A percentile compares a stretch with the other conserved stretches of the same genome.
Conservation (phyloP, 768 basidiomycete genomes). For the Strobilomyces confusus region DNA sequence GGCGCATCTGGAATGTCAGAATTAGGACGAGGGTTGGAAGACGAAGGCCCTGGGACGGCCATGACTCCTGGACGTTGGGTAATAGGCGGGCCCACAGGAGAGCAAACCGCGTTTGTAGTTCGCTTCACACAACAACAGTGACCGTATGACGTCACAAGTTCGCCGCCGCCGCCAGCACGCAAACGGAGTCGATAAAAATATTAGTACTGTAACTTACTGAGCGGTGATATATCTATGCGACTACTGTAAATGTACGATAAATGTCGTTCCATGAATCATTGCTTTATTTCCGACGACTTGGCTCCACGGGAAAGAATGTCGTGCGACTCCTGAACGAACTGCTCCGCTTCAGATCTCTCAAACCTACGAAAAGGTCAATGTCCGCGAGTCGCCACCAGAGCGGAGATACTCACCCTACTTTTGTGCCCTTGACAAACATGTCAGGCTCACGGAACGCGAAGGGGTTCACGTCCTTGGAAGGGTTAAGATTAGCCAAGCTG, state of each 20-base stretch:
- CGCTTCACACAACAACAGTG: background rate
- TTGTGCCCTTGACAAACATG: slow-evolving; percentile 77
- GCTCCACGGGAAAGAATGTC: slow-evolving; percentile 40
- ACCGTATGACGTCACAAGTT: slow-evolving; percentile 22
- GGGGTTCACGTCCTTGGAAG: slow-evolving; percentile 78
- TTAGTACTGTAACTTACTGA: slow-evolving; percentile 12
- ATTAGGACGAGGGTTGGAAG: background rate
- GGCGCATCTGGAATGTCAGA: background rate
- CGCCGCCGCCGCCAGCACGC: background rate
- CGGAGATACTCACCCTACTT: slow-evolving; percentile 54
- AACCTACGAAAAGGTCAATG: slow-evolving; percentile 43
- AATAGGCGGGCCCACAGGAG: background rate
- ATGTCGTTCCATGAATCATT: slow-evolving; percentile 15
- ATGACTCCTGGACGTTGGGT: slow-evolving; percentile 1
- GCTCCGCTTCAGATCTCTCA: slow-evolving; percentile 61
- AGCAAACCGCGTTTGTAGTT: background rate
- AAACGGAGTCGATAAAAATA: background rate
- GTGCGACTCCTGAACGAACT: slow-evolving; percentile 61
- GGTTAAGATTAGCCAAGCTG: slow-evolving; percentile 82
- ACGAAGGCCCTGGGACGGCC: slow-evolving; percentile 7
- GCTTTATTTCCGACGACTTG: slow-evolving; percentile 25
- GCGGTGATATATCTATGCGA: slow-evolving; percentile 19
- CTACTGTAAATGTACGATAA: slow-evolving; percentile 8
- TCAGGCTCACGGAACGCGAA: slow-evolving; percentile 87
- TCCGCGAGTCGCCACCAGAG: slow-evolving; percentile 7